Conservation (phyloP, 2,329 filamentous ascomycete genomes). For the Pyrenophora seminiperda region DNA sequence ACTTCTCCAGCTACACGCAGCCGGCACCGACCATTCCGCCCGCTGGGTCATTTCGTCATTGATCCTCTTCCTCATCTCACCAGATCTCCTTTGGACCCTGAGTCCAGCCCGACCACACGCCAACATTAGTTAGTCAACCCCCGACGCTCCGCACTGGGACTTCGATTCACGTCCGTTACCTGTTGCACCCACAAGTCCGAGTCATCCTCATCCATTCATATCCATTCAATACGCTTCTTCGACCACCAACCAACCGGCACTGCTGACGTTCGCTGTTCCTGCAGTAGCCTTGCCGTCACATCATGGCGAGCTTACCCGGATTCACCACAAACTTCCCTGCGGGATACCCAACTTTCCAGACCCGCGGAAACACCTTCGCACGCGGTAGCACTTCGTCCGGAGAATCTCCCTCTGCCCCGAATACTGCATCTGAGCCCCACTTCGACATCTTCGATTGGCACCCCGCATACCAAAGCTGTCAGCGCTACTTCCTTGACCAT, state of each 20-base stretch:
- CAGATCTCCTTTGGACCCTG: conserved; percentile 21
- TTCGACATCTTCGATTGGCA: conserved; percentile 94
- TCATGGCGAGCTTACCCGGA: conserved; percentile 36
- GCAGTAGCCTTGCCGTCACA: conserved; percentile 32
- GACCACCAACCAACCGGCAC: conserved; percentile 24
- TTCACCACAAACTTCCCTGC: conserved; percentile 42
- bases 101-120: conserved; percentile 13
- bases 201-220: too few species aligned
- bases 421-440: conserved; percentile 39
- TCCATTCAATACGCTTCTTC: conserved; percentile 9
- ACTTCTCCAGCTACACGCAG: conserved; percentile 21
- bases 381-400: conserved; percentile 33
- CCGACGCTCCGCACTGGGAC: conserved; percentile 7
- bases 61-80: conserved; percentile 13
- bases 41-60: conserved; percentile 24
- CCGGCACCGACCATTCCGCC: conserved; percentile 16
- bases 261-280: conserved; percentile 33
- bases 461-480: conserved; percentile 85
- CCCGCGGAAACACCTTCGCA: conserved; percentile 35
- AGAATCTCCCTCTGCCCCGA: conserved; percentile 31
- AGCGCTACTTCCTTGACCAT: conserved; percentile 88
- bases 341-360: conserved; percentile 39
- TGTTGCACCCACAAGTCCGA: too few species aligned
- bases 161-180: conserved; percentile 14
- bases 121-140: conserved; percentile 1